Evolutionary conservation across 352 stramenopile genomes (phyloP).

Genomic region (Plasmopara halstedii): DNA sequence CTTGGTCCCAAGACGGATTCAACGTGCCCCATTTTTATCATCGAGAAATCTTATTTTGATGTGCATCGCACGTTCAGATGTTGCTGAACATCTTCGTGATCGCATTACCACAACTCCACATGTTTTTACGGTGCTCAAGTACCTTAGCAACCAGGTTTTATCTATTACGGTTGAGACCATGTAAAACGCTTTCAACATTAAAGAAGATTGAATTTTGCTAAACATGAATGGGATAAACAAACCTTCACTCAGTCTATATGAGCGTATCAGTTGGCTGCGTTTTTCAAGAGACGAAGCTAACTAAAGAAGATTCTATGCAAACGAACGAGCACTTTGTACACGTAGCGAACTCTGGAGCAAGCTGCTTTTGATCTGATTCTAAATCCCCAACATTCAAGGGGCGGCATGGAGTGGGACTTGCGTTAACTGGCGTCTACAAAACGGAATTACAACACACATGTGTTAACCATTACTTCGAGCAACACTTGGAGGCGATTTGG

Average conservation of each 20-base stretch:
- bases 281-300: background rate
- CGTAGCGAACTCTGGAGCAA: background rate
- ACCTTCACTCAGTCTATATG: background rate
- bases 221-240: too few relatives aligned
- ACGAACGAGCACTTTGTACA: background rate
- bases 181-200: background rate
- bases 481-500: background rate
- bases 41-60: background rate
- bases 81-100: background rate
- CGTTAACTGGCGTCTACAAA: background rate
- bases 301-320: background rate
- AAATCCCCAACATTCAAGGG: background rate
- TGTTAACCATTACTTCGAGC: background rate
- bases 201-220: background rate
- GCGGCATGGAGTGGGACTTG: background rate
- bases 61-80: background rate
- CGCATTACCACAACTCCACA: background rate
- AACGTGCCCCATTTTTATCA: background rate
- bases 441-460: background rate
- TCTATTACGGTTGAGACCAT: background rate
- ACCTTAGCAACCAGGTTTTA: background rate
- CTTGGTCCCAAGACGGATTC: background rate
- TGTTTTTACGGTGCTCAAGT: background rate
- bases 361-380: background rate
- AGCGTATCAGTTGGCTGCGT: constrained; percentile 1